phyloP scores from a whole-genome alignment of 441 rosid genomes.

The Codiaeum variegatum region DNA sequence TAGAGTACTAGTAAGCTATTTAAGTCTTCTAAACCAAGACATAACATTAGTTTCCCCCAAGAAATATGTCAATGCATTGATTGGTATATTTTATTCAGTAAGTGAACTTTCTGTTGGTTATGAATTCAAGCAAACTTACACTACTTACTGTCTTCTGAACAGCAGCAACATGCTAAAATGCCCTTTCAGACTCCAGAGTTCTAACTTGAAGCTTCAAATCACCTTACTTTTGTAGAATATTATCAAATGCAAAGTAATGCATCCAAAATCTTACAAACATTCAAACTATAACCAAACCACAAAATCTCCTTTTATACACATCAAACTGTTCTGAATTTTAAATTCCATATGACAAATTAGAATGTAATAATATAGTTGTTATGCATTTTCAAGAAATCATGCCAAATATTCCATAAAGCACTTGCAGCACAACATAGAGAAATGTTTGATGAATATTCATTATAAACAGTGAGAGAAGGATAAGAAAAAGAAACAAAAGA shows the following conservation, averaged over 20 bases:
- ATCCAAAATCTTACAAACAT: conserved; percentile 13
- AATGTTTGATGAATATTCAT: too few species aligned
- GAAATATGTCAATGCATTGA: neutral
- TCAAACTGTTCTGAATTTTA: too few species aligned
- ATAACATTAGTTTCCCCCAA: neutral
- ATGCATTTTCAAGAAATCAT: too few species aligned
- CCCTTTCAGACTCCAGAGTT: conserved; percentile 88
- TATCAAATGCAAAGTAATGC: conserved; percentile 4
- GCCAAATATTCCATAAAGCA: too few species aligned
- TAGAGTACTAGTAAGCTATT: neutral
- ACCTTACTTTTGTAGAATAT: conserved; percentile 81
- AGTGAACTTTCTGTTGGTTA: neutral
- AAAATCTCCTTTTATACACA: too few species aligned
- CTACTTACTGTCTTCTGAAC: conserved; percentile 96
- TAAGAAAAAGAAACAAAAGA: too few species aligned
- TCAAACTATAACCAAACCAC: too few species aligned
- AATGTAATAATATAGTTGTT: too few species aligned
- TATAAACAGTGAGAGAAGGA: too few species aligned
- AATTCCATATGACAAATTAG: too few species aligned
- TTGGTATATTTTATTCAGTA: neutral
- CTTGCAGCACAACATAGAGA: too few species aligned
- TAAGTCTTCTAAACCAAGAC: neutral
- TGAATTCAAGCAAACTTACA: conserved; percentile 46
- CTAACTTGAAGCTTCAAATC: conserved; percentile 96
- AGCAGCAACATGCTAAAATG: conserved; percentile 92